Base-by-base conservation (phyloP, 257 asterid genomes). In the Capsicum rhomboideum region DNA sequence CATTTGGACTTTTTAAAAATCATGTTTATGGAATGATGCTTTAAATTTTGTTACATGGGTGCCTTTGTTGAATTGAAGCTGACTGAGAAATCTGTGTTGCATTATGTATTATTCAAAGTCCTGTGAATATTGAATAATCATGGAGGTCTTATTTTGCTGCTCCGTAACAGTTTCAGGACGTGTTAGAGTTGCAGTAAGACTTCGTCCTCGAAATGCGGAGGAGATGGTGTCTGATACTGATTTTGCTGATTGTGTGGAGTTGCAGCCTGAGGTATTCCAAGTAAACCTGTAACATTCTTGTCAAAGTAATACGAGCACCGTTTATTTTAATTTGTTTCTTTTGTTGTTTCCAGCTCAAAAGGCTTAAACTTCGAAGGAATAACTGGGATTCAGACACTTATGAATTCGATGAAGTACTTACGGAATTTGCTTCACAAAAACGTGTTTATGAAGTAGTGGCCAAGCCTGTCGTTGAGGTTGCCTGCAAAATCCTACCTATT, bases 391-490 rank as follows among this genome's bases (percentile, higher is more conserved):
- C 95, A 42, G 99, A 95, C 85, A 93, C 98, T 4, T 95, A 83
- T 69, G 99, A 95, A 90, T 95, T 95, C 44, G 99, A 94, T 86
- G 98, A 95, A 86, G 94, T 95, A 63, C 89, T 95, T 14, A 92
- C 98, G 0, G 99, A 95, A 82, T 90, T 88, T 86, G 91, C 99
- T 56, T 95, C 99, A 14, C 98, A 95, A 83, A 94, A 91, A 83
- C 97, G 98, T 71, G 98, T 94, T n/a, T 95, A 93, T 42, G 98
- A 95, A 92, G 97, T 87, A 55, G 98, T 95, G 67, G 99, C 98
- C 75, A 95, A 93, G 90, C 99, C 99, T 72, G 99, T 95, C 1
- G 97, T 95, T 86, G 98, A 94, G 98, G 98, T 95, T 10, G 46
- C 46, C 28, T 77, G 44, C 63, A 26, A 50, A 77, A 23, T 23